phyloP scores from a whole-genome alignment of 1,284 basidiomycete genomes.

The Grifola frondosa region DNA sequence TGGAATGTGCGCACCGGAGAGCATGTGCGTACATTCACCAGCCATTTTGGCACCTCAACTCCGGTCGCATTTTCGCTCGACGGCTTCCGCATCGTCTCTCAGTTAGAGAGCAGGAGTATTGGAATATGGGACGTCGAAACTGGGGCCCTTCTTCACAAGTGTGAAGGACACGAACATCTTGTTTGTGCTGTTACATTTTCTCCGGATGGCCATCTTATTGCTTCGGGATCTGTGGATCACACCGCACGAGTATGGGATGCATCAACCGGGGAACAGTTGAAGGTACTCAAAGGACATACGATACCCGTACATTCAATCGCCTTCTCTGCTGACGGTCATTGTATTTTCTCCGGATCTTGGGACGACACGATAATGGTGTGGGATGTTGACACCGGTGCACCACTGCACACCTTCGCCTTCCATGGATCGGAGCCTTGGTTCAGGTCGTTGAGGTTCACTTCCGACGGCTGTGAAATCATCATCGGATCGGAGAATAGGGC shows the following conservation, averaged over 20 bases:
- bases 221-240: no score
- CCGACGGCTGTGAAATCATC: constrained; percentile 3
- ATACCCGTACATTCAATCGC: neutral
- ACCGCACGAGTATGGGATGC: no score
- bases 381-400: neutral
- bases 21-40: neutral
- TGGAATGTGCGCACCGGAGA: neutral
- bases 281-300: neutral
- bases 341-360: neutral
- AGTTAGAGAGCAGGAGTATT: constrained; percentile 17
- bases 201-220: constrained; percentile 24
- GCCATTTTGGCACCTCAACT: no score
- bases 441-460: neutral
- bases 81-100: constrained; percentile 14
- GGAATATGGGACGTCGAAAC: constrained; percentile 18
- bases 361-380: neutral
- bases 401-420: neutral
- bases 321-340: constrained; percentile 1
- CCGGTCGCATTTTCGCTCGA: constrained; percentile 10
- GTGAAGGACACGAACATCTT: constrained; percentile 6
- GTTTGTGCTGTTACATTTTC: constrained; percentile 22
- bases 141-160: neutral
- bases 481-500: no score
- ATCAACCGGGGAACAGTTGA: no score
- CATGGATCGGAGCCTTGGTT: constrained; percentile 2